Base-by-base conservation (phyloP, 495 filamentous ascomycete species). In the Xylaria venustula region DNA sequence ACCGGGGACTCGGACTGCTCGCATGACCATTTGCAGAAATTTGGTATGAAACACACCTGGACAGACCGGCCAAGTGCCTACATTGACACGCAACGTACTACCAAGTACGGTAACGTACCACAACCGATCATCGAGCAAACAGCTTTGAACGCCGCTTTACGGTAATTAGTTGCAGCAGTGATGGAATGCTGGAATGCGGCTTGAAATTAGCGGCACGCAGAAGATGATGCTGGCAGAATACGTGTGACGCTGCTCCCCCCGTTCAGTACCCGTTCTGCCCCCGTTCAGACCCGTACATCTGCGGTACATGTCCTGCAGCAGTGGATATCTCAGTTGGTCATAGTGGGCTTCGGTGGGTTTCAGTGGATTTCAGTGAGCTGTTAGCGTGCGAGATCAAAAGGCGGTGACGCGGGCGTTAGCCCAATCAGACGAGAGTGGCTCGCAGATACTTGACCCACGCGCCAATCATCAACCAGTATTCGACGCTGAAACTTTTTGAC, bases 331-430 rank as follows among this genome's bases (percentile, higher is more conserved):
- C 30, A 61, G 63, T 68, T 64, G 63, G 65, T 53, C 63, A 37
- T 46, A 57, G 25, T 58, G 54, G 54, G 20, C 54, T 20, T 20
- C 46, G n/a, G 46, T 64, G 67, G 68, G 54, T 60, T 62, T 56
- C 61, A 66, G 63, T 52, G 67, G 68, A 60, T 60, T 62, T 56
- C 61, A 66, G 63, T 52, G 53, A 28, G 54, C 58, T 62, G 54
- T 17, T 32, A 48, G 58, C 52, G 59, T 62, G 68, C 63, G 54
- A 66, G 61, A 59, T 64, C 56, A 68, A 71, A 69, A 60, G 55
- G 69, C 69, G 69, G 69, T 71, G 66, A 69, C 66, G 58, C n/a
- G 57, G 51, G 57, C 25, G 32, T 40, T 34, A 15, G 19, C 30
- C 56, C 30, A 63, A 68, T 61, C 56, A 42, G 46, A 26, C 7